A percentile compares a stretch with the other conserved stretches of the same genome.
Evolutionary conservation across 2,329 filamentous ascomycete species (phyloP).

Genomic region (Colletotrichum euphorbiae): DNA sequence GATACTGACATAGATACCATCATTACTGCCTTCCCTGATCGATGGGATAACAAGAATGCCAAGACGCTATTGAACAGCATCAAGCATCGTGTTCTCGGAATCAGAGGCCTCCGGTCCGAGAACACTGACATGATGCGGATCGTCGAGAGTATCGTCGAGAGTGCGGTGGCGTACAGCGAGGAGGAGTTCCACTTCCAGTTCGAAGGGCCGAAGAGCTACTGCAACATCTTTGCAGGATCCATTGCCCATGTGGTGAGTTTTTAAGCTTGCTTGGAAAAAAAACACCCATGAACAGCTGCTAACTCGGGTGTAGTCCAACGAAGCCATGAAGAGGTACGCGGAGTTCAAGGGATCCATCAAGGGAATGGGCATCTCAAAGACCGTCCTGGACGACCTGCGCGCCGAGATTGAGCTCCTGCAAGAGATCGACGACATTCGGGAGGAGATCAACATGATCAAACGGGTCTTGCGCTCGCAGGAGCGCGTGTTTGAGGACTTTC

Average conservation of each 20-base stretch:
- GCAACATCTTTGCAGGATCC: conserved; percentile 36
- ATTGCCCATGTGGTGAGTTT: conserved; percentile 34
- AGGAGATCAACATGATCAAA: conserved; percentile 42
- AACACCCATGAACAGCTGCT: too few relatives aligned
- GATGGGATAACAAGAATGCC: conserved; percentile 42
- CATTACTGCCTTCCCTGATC: conserved; percentile 40
- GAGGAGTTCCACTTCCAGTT: conserved; percentile 42
- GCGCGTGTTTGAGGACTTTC: conserved; percentile 38
- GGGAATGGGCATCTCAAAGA: conserved; percentile 40
- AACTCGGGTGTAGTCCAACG: conserved; percentile 18
- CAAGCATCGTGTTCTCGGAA: conserved; percentile 38
- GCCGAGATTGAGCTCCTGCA: conserved; percentile 43
- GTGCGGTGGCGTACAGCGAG: conserved; percentile 38
- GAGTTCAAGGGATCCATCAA: conserved; percentile 39
- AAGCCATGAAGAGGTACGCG: conserved; percentile 41
- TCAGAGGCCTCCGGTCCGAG: conserved; percentile 27
- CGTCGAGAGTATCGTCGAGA: conserved; percentile 27
- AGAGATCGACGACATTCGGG: conserved; percentile 37
- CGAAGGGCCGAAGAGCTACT: conserved; percentile 38
- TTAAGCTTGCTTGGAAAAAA: too few relatives aligned
- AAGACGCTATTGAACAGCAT: conserved; percentile 40
- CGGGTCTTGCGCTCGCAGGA: conserved; percentile 39
- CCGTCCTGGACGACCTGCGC: conserved; percentile 40
- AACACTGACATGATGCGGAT: conserved; percentile 37
- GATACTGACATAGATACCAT: conserved; percentile 18